Evolutionary conservation across 371 early-diverging fungal genomes (phyloP), one percentile per base, ranked within the genome.

Genomic region (Cokeromyces recurvatus): DNA sequence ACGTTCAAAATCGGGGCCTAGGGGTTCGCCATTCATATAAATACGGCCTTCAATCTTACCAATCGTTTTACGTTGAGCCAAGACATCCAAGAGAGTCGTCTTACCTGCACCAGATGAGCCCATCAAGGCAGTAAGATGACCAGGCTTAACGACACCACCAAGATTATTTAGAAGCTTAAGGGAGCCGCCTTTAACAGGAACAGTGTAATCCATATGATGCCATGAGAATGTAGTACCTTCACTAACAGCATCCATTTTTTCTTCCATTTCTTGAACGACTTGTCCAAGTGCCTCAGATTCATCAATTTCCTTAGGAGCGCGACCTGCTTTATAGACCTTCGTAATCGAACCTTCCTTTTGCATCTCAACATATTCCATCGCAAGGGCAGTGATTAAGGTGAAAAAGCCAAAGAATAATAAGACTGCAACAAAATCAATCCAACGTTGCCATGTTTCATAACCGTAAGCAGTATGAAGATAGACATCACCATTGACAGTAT

Each of bases 51-150:
- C 76, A 17, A 88, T 66, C 3, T 71, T 84, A 40, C 91, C 91
- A 45, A 81, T 81, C 12, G 85, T 89, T 72, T 88, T 88, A 59
- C 90, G 82, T 61, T 81, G 76, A 24, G 90, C 83, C 19, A 89
- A 68, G 2, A 91, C 77, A 66, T 95, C 94, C 62, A 92, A 57
- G 2, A 94, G 76, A 17, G 94, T 90, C 0, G 93, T 89, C 67
- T 95, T 95, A 52, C 95, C 95, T 27, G 90, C 86, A 57, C 92
- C 92, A 24, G 87, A 85, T 10, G 87, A 78, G 29, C 92, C 92
- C 86, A 94, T 86, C 15, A 94, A 64, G 15, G 92, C 95, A 10
- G 83, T 81, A 59, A 89, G 66, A 53, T 84, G 67, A 17, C 81
- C 65, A 39, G 82, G 81, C 37, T 72, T 63, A 22, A 77, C 77